Conservation (phyloP, 768 basidiomycete species). For the Russula emetica region DNA sequence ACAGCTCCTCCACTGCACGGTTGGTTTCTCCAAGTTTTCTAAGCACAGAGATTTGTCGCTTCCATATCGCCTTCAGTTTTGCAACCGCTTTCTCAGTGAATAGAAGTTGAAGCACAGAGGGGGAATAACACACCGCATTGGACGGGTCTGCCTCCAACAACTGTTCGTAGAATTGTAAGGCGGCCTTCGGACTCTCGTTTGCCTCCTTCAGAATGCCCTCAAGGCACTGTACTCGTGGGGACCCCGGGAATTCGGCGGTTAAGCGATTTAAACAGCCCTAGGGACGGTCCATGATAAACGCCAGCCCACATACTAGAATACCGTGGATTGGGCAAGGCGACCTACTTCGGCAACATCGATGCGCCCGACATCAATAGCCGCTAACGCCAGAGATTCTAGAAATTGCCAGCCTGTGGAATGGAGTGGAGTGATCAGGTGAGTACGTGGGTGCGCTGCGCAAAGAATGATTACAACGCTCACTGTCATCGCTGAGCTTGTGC, state of each 20-base stretch:
- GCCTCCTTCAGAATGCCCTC: conserved; percentile 77
- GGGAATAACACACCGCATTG: conserved; percentile 55
- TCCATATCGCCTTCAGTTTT: conserved; percentile 58
- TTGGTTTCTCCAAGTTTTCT: conserved; percentile 58
- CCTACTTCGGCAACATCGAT: conserved; percentile 69
- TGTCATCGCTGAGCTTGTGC: conserved; percentile 35
- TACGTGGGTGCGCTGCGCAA: not conserved
- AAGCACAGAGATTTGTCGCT: conserved; percentile 73
- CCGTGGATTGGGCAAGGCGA: conserved; percentile 29
- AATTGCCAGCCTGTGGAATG: conserved; percentile 62
- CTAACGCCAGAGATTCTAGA: conserved; percentile 74
- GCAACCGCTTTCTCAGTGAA: not conserved
- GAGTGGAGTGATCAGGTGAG: not conserved
- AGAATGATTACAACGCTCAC: conserved; percentile 17
- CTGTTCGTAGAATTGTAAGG: conserved; percentile 58
- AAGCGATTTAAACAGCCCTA: conserved; percentile 65
- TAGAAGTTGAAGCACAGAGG: not conserved
- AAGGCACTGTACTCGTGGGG: conserved; percentile 74
- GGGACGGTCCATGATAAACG: not conserved
- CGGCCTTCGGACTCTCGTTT: conserved; percentile 50
- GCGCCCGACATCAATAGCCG: conserved; percentile 71
- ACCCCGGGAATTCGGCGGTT: conserved; percentile 63
- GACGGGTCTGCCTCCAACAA: conserved; percentile 61
- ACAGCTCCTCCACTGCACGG: conserved; percentile 65
- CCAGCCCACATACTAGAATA: not conserved